phyloP scores from a whole-genome alignment of 2,329 filamentous ascomycete genomes.

The Cladophialophora carrionii region DNA sequence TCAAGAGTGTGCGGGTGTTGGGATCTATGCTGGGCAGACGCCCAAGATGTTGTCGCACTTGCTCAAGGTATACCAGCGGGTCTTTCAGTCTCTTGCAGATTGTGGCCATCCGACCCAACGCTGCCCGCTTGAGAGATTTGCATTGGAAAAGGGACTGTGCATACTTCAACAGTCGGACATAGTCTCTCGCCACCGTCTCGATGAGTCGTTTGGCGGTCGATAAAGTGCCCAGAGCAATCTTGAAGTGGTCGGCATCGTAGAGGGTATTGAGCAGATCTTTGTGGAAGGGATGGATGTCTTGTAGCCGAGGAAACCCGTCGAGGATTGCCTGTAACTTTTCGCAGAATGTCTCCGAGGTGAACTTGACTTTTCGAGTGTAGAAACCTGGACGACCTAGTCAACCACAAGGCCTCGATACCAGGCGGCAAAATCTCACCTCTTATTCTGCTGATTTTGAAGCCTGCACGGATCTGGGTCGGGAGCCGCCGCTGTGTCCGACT shows the following conservation, averaged over 20 bases:
- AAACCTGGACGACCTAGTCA: slow-evolving; percentile 63
- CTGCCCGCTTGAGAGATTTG: slow-evolving; percentile 97
- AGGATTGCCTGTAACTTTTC: slow-evolving; percentile 92
- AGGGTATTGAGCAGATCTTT: slow-evolving; percentile 93
- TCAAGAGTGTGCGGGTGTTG: slow-evolving; percentile 91
- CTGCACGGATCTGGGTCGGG: slow-evolving; percentile 91
- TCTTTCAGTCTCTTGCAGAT: slow-evolving; percentile 95
- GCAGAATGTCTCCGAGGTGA: slow-evolving; percentile 92
- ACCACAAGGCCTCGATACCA: not conserved
- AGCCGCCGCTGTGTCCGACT: slow-evolving; percentile 89
- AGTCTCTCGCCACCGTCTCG: slow-evolving; percentile 93
- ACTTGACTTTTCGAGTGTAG: slow-evolving; percentile 98
- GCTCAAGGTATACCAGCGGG: slow-evolving; percentile 90
- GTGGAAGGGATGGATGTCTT: slow-evolving; percentile 95
- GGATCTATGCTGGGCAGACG: slow-evolving; percentile 98
- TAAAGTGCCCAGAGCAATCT: slow-evolving; percentile 92
- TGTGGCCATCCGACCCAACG: slow-evolving; percentile 96
- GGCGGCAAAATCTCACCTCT: slow-evolving; percentile 53
- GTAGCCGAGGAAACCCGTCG: slow-evolving; percentile 87
- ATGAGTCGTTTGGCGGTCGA: slow-evolving; percentile 96
- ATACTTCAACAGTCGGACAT: slow-evolving; percentile 94
- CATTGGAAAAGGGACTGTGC: slow-evolving; percentile 96
- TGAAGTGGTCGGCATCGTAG: slow-evolving; percentile 97
- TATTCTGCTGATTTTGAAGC: slow-evolving; percentile 95
- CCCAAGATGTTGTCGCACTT: slow-evolving; percentile 93